Percentiles rank a stretch among this genome's conserved stretches.
Evolutionary conservation across 805 yeast species (phyloP).

Genomic region (Saccharomycopsis synnaedendra): DNA sequence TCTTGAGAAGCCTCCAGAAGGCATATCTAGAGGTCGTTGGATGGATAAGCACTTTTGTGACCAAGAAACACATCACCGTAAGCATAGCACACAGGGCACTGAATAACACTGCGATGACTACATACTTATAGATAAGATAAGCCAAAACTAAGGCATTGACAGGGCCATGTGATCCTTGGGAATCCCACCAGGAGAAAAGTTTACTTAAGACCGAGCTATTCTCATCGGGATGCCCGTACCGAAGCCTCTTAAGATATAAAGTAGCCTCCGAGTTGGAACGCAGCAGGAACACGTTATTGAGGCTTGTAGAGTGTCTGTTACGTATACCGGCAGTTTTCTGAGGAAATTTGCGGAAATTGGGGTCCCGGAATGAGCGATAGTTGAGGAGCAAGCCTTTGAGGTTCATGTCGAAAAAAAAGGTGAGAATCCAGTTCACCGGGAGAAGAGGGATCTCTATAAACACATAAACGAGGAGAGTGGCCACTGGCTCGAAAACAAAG

Average conservation of each 20-base stretch:
- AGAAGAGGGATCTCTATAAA: constrained; percentile 5
- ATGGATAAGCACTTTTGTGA: constrained; percentile 1
- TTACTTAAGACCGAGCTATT: background rate
- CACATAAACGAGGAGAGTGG: background rate
- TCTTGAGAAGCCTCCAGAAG: background rate
- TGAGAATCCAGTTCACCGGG: constrained; percentile 2
- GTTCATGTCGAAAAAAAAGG: constrained; percentile 3
- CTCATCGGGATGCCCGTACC: constrained; percentile 1
- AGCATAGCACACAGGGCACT: background rate
- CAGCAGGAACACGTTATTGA: constrained; percentile 2
- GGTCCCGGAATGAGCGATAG: background rate
- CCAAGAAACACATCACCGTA: background rate
- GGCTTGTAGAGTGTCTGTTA: background rate
- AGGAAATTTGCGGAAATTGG: background rate
- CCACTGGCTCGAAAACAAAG: background rate
- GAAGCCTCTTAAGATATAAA: background rate
- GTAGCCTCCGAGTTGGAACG: background rate
- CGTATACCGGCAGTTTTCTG: background rate
- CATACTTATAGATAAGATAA: constrained; percentile 7
- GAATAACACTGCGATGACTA: constrained; percentile 5
- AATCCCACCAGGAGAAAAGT: background rate
- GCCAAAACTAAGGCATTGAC: background rate
- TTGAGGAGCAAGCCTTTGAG: constrained; percentile 1
- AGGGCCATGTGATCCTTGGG: background rate
- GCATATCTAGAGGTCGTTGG: background rate